These are phyloP conservation scores for Bonia amplexicaulis DNA, from an alignment of 176 grass and related monocot species.

Conservation along the genomic window DNA sequence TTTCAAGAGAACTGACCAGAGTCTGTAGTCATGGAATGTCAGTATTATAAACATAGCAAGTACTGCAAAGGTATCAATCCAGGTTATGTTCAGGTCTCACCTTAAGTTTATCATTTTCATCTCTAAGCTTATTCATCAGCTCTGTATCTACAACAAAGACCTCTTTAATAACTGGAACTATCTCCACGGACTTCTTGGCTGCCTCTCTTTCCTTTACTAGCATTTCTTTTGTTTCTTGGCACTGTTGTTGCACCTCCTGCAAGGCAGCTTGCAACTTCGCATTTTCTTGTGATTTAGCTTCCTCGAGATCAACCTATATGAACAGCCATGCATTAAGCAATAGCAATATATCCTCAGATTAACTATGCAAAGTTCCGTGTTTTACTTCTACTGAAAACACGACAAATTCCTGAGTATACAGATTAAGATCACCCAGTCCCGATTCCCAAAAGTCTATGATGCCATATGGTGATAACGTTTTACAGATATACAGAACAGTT, in stretches of 20 bases:
- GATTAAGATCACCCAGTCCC: neutral
- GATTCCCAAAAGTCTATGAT: neutral
- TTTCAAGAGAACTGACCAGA: slow-evolving; percentile 88
- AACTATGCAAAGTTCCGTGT: neutral
- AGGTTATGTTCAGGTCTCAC: slow-evolving; percentile 34
- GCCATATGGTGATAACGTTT: neutral
- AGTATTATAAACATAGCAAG: slow-evolving; percentile 9
- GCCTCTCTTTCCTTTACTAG: slow-evolving; percentile 70
- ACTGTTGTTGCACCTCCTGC: slow-evolving; percentile 77
- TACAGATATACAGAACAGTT: neutral
- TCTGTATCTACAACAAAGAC: slow-evolving; percentile 80
- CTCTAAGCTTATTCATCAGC: slow-evolving; percentile 80
- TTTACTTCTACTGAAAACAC: slow-evolving; percentile 13
- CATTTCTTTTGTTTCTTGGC: slow-evolving; percentile 75
- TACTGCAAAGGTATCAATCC: neutral
- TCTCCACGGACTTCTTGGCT: slow-evolving; percentile 57
- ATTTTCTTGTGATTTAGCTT: slow-evolving; percentile 87
- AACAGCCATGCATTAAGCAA: slow-evolving; percentile 17
- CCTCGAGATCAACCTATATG: slow-evolving; percentile 78
- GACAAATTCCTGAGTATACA: neutral
- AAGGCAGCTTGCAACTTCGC: slow-evolving; percentile 80
- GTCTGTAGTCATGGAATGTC: slow-evolving; percentile 43
- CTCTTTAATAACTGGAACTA: slow-evolving; percentile 86
- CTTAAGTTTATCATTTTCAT: slow-evolving; percentile 97
- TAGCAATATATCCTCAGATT: neutral